These are phyloP conservation scores for Coix lacrymajobi DNA, from an alignment of 176 grass and related monocot genomes.

Conservation along the genomic window DNA sequence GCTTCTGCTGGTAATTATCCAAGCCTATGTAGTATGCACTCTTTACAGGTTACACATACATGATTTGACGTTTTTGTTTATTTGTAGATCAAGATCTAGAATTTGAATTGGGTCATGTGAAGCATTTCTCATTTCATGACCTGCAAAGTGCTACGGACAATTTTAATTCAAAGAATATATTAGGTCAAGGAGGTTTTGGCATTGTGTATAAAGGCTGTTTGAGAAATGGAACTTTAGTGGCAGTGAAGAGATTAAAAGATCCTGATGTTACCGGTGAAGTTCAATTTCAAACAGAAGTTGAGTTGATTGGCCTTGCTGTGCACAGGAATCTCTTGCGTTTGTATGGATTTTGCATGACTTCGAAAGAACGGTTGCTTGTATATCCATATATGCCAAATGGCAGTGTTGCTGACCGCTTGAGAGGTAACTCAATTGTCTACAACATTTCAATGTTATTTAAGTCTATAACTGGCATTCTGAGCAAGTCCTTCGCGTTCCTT, in stretches of 20 bases:
- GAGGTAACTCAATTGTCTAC: constrained; percentile 50
- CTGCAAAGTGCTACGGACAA: constrained; percentile 79
- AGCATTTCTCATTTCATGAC: constrained; percentile 74
- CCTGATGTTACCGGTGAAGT: constrained; percentile 85
- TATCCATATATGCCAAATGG: constrained; percentile 98
- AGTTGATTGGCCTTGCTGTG: constrained; percentile 94
- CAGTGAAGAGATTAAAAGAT: constrained; percentile 93
- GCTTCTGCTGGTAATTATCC: constrained; percentile 70
- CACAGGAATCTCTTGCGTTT: constrained; percentile 85
- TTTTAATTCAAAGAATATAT: constrained; percentile 78
- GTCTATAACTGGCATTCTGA: background rate
- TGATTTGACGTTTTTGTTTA: constrained; percentile 1
- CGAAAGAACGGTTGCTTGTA: constrained; percentile 80
- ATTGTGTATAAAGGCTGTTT: constrained; percentile 90
- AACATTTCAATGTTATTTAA: background rate
- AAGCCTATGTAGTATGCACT: background rate
- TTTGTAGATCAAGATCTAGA: constrained; percentile 80
- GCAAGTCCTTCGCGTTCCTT: background rate
- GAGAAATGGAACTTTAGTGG: constrained; percentile 68
- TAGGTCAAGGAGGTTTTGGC: constrained; percentile 95
- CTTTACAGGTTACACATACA: constrained; percentile 3
- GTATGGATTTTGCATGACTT: constrained; percentile 96
- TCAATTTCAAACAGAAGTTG: constrained; percentile 98
- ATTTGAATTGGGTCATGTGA: constrained; percentile 88
- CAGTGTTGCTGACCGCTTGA: constrained; percentile 89